Conservation (phyloP, 495 filamentous ascomycete genomes). For the Talaromyces thailandensis region DNA sequence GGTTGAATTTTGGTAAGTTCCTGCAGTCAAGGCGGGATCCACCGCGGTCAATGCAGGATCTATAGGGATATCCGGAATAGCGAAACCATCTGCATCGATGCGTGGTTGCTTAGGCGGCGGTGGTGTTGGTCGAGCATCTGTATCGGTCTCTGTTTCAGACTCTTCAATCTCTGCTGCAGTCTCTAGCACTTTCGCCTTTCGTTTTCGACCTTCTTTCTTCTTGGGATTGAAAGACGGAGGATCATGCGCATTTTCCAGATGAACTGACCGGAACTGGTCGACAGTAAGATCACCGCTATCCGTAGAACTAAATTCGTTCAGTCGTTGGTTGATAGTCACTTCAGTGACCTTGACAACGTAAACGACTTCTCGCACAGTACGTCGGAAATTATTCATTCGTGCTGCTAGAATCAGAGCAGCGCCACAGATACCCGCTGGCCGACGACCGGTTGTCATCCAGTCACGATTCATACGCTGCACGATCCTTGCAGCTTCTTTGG, state of each 20-base stretch:
- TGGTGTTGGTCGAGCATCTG: slow-evolving; percentile 1
- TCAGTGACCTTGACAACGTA: slow-evolving; percentile 94
- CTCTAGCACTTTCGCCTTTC: slow-evolving; percentile 34
- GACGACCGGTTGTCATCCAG: slow-evolving; percentile 90
- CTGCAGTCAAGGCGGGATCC: slow-evolving; percentile 26
- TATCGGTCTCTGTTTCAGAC: slow-evolving; percentile 12
- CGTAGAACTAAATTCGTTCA: slow-evolving; percentile 82
- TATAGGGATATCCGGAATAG: slow-evolving; percentile 37
- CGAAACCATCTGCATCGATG: slow-evolving; percentile 39
- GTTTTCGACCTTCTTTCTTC: slow-evolving; percentile 32
- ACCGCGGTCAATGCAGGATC: slow-evolving; percentile 29
- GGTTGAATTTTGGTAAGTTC: slow-evolving; percentile 6
- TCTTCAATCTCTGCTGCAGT: slow-evolving; percentile 37
- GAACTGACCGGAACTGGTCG: slow-evolving; percentile 70
- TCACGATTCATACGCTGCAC: slow-evolving; percentile 88
- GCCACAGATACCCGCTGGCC: slow-evolving; percentile 89
- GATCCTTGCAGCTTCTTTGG: slow-evolving; percentile 74
- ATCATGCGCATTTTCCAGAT: slow-evolving; percentile 57
- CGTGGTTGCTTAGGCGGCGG: slow-evolving; percentile 19
- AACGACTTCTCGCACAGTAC: slow-evolving; percentile 84
- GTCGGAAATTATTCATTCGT: slow-evolving; percentile 93
- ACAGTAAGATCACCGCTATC: slow-evolving; percentile 73
- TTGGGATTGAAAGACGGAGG: slow-evolving; percentile 72
- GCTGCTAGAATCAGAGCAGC: slow-evolving; percentile 90
- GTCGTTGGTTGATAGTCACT: slow-evolving; percentile 75